phyloP scores from a whole-genome alignment of 768 basidiomycete genomes.

The Phaeolepiota aurea region DNA sequence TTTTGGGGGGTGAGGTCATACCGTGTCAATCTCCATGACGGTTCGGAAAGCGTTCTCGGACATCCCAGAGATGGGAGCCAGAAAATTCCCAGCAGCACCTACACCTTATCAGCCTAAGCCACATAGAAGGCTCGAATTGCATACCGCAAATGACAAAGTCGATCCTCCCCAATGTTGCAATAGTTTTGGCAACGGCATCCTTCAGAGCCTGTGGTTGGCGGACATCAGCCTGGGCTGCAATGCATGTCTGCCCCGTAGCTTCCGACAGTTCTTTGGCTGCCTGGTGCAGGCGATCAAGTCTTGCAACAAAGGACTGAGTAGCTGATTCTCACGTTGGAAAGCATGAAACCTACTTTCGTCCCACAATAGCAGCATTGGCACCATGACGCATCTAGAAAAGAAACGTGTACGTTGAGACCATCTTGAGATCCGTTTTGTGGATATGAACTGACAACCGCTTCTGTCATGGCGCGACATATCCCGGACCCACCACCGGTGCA shows the following conservation, averaged over 20 bases:
- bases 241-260: constrained; percentile 61
- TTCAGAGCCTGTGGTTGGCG: constrained; percentile 64
- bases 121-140: constrained; percentile 10
- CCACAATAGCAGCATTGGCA: constrained; percentile 73
- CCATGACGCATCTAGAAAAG: constrained; percentile 70
- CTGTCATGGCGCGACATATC: constrained; percentile 86
- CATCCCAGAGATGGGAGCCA: constrained; percentile 75
- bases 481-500: constrained; percentile 92
- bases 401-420: neutral
- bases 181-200: constrained; percentile 66
- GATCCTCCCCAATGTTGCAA: constrained; percentile 75
- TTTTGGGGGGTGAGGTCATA: constrained; percentile 29
- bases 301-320: constrained; percentile 16
- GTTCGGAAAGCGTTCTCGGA: constrained; percentile 90
- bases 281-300: constrained; percentile 61
- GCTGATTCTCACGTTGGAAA: constrained; percentile 3
- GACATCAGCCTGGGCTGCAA: constrained; percentile 78
- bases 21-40: constrained; percentile 91
- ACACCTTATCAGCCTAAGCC: constrained; percentile 1
- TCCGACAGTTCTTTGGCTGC: constrained; percentile 65
- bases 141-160: constrained; percentile 93
- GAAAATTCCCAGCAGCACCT: constrained; percentile 97
- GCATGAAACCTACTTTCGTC: constrained; percentile 61
- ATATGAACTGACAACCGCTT: constrained; percentile 53
- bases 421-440: constrained; percentile 7